Base-by-base conservation (phyloP, 805 yeast species). In the Candida mattraensis region DNA sequence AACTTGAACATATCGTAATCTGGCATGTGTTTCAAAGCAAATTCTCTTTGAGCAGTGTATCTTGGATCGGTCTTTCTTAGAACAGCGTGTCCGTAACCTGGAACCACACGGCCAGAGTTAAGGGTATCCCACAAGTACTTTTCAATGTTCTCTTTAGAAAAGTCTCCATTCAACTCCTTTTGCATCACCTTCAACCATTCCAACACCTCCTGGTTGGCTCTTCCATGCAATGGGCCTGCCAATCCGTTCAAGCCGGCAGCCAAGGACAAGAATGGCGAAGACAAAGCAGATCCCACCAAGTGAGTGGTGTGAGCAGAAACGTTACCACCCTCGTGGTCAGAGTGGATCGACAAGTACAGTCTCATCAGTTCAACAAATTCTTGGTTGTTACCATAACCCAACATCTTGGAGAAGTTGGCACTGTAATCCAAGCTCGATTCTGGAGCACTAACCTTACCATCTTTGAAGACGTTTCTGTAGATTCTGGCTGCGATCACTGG, bases 271-370 rank as follows among this genome's bases (percentile, higher is more conserved):
- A 69, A 84, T 54, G 93, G 91, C 28, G 86, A 80, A 19, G 87
- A 76, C 47, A 83, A 70, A 27, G 93, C 89, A 8, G 89, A 82
- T 53, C 93, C 93, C 45, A 83, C 93, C 59, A 83, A 68, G 66
- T 84, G 91, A 40, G 93, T 83, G 48, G 93, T 79, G 69, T 83
- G 93, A 31, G 93, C 93, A 45, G 87, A 80, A 43, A 83, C 93
- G 60, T 83, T 83, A 64, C 93, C 93, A 68, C 93, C 94, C 71
- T 84, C 94, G 69, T 84, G 94, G 62, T 84, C 94, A 37, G 87
- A 76, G 71, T 84, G 94, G 59, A 84, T 79, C 44, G 91, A 78
- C 57, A 83, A 64, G 73, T 84, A 84, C 50, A 85, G 70, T 69
- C 94, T 79, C 79, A 84, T 77, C 54, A 85, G 73, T 63, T 84